These are phyloP conservation scores for Powellomyces hirtus DNA, from an alignment of 192 early-diverging fungal species.

Conservation along the genomic window DNA sequence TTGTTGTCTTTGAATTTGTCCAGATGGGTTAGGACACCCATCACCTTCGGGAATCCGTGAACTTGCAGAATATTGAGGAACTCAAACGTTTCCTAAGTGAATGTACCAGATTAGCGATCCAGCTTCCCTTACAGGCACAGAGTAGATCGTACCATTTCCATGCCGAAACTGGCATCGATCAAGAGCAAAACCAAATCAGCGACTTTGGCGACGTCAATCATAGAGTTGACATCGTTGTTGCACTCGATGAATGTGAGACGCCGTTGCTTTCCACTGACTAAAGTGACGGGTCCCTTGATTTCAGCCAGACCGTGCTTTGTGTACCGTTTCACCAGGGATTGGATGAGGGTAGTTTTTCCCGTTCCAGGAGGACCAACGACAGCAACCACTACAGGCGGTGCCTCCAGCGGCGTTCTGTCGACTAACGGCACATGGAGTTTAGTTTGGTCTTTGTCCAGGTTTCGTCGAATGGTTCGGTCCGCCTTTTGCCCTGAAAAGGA, in stretches of 20 bases:
- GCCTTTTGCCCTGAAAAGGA: slow-evolving; percentile 57
- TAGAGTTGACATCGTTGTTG: slow-evolving; percentile 93
- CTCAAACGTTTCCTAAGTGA: slow-evolving; percentile 89
- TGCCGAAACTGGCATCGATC: slow-evolving; percentile 97
- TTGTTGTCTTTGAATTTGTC: slow-evolving; percentile 96
- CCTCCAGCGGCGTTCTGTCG: slow-evolving; percentile 84
- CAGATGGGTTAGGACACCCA: slow-evolving; percentile 96
- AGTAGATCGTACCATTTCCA: slow-evolving; percentile 95
- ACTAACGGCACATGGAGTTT: slow-evolving; percentile 94
- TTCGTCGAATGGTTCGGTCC: slow-evolving; percentile 75
- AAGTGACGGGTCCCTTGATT: slow-evolving; percentile 94
- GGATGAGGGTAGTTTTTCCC: slow-evolving; percentile 97
- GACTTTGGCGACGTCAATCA: slow-evolving; percentile 97
- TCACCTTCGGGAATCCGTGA: slow-evolving; percentile 96
- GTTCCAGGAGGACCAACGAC: slow-evolving; percentile 92
- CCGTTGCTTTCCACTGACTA: slow-evolving; percentile 91
- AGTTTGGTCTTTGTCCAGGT: slow-evolving; percentile 79
- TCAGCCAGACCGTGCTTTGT: slow-evolving; percentile 90
- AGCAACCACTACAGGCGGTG: slow-evolving; percentile 91
- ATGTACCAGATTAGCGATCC: background rate
- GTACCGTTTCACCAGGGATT: slow-evolving; percentile 91
- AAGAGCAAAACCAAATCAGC: slow-evolving; percentile 93
- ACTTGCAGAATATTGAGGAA: slow-evolving; percentile 96
- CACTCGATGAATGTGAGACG: slow-evolving; percentile 97
- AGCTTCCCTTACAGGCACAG: too few species aligned